A percentile compares a stretch with the other conserved stretches of the same genome.
Evolutionary conservation across 768 basidiomycete genomes (phyloP).

Genomic region (Clavulina sp.): DNA sequence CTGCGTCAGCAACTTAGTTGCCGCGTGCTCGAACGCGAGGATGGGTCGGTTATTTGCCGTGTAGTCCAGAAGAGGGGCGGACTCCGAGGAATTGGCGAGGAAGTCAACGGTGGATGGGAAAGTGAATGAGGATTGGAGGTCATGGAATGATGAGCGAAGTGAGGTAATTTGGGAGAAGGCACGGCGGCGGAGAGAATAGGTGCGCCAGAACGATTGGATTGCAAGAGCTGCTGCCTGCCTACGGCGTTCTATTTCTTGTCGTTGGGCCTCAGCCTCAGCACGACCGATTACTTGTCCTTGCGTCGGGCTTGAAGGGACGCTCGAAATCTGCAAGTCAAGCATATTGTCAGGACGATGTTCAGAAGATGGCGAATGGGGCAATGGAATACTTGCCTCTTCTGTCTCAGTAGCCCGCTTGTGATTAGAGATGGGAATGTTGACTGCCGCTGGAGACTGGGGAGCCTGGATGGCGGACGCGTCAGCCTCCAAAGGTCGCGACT

Average conservation of each 20-base stretch:
- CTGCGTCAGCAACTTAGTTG: conserved; percentile 41
- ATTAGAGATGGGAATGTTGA: neutral
- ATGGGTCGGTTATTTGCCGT: conserved; percentile 41
- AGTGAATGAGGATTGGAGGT: conserved; percentile 26
- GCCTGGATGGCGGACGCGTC: no score
- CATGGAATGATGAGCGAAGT: conserved; percentile 28
- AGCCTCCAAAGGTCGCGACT: no score
- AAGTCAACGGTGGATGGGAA: conserved; percentile 34
- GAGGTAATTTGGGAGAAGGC: conserved; percentile 25
- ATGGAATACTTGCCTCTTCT: no score
- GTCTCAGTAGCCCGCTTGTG: neutral
- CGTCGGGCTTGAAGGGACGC: neutral
- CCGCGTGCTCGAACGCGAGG: conserved; percentile 42
- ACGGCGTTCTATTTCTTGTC: neutral
- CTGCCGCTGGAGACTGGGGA: neutral
- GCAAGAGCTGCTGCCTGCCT: neutral
- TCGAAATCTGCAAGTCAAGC: neutral
- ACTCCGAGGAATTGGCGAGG: conserved; percentile 7
- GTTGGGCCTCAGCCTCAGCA: neutral
- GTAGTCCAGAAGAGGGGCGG: conserved; percentile 34
- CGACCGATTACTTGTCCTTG: neutral
- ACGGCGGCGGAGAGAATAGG: neutral
- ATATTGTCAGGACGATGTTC: neutral
- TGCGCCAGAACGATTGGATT: neutral
- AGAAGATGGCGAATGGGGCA: neutral